phyloP scores from a whole-genome alignment of 345 rosid genomes.

The Syzygium oleosum region DNA sequence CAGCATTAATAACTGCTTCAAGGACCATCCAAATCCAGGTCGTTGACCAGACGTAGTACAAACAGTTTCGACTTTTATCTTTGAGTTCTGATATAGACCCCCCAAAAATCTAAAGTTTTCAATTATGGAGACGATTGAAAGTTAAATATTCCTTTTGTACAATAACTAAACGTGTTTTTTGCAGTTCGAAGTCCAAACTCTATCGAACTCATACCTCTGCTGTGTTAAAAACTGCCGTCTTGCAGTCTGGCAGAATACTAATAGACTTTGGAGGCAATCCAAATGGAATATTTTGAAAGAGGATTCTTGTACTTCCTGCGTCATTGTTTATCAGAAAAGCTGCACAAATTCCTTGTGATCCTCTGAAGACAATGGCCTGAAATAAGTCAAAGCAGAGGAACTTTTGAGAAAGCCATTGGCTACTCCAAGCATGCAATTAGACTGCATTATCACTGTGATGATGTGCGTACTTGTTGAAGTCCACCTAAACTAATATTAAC shows the following conservation, averaged over 20 bases:
- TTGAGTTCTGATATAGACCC: neutral
- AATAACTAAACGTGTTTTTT: neutral
- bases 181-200: neutral
- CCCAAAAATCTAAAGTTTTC: neutral
- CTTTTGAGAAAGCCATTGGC: neutral
- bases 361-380: constrained; percentile 58
- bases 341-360: constrained; percentile 35
- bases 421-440: neutral
- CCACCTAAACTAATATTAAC: constrained; percentile 26
- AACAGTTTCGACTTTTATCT: neutral
- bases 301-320: constrained; percentile 13
- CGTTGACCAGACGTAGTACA: neutral
- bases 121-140: neutral
- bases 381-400: neutral
- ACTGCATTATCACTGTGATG: neutral
- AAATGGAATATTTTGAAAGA: constrained; percentile 37
- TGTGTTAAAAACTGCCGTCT: constrained; percentile 55
- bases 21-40: neutral
- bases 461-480: constrained; percentile 47
- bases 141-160: neutral
- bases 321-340: constrained; percentile 62
- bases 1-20: neutral
- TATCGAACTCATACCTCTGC: constrained; percentile 35
- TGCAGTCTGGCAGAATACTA: constrained; percentile 73
- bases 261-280: constrained; percentile 55